Conservation (phyloP, 441 rosid species). For the Corymbia calophylla region DNA sequence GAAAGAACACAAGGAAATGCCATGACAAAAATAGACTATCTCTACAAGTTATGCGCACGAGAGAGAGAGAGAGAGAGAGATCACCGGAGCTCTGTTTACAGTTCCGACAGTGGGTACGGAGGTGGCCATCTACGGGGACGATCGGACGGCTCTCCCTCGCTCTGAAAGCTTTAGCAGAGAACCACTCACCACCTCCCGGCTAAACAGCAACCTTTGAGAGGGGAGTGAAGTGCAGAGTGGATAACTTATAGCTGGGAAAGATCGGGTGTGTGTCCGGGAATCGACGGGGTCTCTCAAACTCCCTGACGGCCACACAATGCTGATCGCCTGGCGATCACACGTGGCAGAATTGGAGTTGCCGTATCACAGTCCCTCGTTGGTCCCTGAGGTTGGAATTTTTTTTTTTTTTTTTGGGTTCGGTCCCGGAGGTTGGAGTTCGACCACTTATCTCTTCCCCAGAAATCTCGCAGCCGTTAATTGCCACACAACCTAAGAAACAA, state of each 20-base stretch:
- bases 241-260: slow-evolving; percentile 18
- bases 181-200: not conserved
- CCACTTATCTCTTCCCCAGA: slow-evolving; percentile 17
- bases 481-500: slow-evolving; percentile 18
- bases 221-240: not conserved
- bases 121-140: slow-evolving; percentile 46
- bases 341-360: slow-evolving; percentile 19
- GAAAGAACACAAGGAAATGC: not conserved
- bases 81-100: slow-evolving; percentile 68
- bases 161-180: not conserved
- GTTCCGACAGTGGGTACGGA: slow-evolving; percentile 73
- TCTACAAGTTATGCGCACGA: not conserved
- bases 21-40: not conserved
- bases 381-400: slow-evolving; percentile 12
- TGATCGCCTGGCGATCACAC: slow-evolving; percentile 33
- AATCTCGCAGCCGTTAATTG: not conserved
- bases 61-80: not conserved
- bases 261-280: slow-evolving; percentile 18
- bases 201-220: not conserved
- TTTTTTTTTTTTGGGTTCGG: not conserved
- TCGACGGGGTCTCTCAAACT: not conserved
- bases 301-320: slow-evolving; percentile 38
- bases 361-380: not conserved
- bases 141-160: not conserved
- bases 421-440: slow-evolving; percentile 13